Evolutionary conservation across 371 early-diverging fungal genomes (phyloP), one percentile per base, ranked within the genome.

Genomic region (Mucor irregularis): DNA sequence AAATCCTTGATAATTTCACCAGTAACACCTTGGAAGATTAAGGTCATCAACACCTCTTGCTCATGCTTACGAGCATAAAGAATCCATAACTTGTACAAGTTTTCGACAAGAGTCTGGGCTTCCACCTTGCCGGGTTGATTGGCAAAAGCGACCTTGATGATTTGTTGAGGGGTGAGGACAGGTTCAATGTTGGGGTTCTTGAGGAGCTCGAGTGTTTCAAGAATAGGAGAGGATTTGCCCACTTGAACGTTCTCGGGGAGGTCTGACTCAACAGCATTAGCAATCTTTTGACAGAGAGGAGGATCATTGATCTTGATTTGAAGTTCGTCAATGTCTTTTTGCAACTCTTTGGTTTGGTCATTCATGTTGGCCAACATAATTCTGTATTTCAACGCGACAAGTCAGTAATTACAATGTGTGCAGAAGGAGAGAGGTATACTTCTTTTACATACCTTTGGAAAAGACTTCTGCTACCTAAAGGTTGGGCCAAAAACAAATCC

Each of bases 401-500:
- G 5, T 16, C 11, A 29, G n/a, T 38, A 16, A 38, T 5, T 38
- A 38, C n/a, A 9, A 13, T 38, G 7, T 39, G 21, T 21, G 9
- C 11, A 39, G 21, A 19, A 14, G n/a, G 11, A 34, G 4, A 34
- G n/a, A 34, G 0, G n/a, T 10, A 34, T 11, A 39, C 17, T 30
- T 3, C 31, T 22, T 31, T 31, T 38, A 21, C 25, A 43, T 62
- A 75, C 80, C 87, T 72, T 58, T 87, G 88, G 52, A 84, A 73
- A 42, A 87, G 53, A 59, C 84, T 83, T 30, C 68, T 69, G 4
- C 76, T 68, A 21, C 88, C 88, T 54, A 87, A 81, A 6, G 88
- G 88, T 31, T 84, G 88, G 0, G 88, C 84, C 46, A 87, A 55
- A 44, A 87, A 83, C 10, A 87, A 45, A 55, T 87, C 85, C 56